Percentiles rank a stretch among this genome's conserved stretches.
phyloP scores from a whole-genome alignment of 2,329 filamentous ascomycete genomes.

The Fonsecaea nubica region DNA sequence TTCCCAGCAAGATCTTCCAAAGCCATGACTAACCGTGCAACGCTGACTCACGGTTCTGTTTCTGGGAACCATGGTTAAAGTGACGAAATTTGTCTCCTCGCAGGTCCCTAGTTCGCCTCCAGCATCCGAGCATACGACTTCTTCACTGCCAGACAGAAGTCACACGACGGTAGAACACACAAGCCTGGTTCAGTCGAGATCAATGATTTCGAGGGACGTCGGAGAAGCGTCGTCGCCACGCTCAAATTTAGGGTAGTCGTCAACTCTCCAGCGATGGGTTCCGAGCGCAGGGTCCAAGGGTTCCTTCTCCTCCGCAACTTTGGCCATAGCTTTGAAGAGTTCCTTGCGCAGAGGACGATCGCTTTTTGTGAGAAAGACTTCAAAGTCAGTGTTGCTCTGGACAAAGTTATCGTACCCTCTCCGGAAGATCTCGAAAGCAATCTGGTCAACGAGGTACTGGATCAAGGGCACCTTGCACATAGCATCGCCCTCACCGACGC shows the following conservation, averaged over 20 bases:
- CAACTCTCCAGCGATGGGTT: slow-evolving; percentile 27
- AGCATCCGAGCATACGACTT: not conserved
- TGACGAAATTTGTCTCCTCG: not conserved
- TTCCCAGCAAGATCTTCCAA: not conserved
- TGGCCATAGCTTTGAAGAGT: slow-evolving; percentile 29
- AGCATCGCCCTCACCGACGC: slow-evolving; percentile 23
- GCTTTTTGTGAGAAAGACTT: slow-evolving; percentile 23
- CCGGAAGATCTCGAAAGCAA: slow-evolving; percentile 35
- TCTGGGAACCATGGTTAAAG: not conserved
- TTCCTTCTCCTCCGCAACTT: slow-evolving; percentile 21
- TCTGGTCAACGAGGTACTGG: slow-evolving; percentile 37
- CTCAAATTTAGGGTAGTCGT: slow-evolving; percentile 5
- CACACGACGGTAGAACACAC: not conserved
- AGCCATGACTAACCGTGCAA: slow-evolving; percentile 11
- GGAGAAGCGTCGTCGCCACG: not conserved
- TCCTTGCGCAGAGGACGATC: slow-evolving; percentile 22
- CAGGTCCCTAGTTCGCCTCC: not conserved
- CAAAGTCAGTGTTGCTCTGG: slow-evolving; percentile 23
- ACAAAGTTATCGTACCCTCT: slow-evolving; percentile 29
- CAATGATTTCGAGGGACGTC: slow-evolving; percentile 15
- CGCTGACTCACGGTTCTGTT: slow-evolving; percentile 19
- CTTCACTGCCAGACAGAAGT: not conserved
- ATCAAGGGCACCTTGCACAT: slow-evolving; percentile 27
- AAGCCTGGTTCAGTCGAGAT: slow-evolving; percentile 19
- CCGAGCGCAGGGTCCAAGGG: slow-evolving; percentile 31